Percentiles rank a stretch among this genome's conserved stretches.
phyloP scores from a whole-genome alignment of 2,329 filamentous ascomycete genomes.

The Nothophoma quercina region DNA sequence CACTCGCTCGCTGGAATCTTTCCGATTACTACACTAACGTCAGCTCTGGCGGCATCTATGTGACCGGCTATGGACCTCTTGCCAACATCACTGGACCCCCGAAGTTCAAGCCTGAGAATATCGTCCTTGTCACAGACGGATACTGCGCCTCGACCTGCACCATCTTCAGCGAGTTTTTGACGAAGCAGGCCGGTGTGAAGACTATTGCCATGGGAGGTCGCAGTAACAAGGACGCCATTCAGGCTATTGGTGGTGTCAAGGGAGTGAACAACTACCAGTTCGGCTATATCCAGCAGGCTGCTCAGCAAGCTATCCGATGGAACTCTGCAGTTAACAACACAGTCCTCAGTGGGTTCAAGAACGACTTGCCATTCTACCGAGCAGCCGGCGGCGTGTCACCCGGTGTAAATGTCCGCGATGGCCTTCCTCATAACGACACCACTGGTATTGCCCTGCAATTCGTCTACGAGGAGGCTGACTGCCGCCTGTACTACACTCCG shows the following conservation, averaged over 20 bases:
- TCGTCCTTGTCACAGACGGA: conserved; percentile 65
- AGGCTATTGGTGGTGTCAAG: conserved; percentile 63
- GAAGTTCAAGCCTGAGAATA: conserved; percentile 63
- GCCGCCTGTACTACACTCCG: conserved; percentile 51
- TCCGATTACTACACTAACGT: conserved; percentile 41
- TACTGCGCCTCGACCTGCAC: conserved; percentile 67
- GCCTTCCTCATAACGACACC: conserved; percentile 40
- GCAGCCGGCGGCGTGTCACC: conserved; percentile 15
- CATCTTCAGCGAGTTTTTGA: conserved; percentile 64
- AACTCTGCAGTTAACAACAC: conserved; percentile 37
- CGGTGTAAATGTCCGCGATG: conserved; percentile 48
- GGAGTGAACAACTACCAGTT: conserved; percentile 53
- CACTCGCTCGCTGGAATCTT: conserved; percentile 45
- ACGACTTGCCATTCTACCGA: conserved; percentile 38
- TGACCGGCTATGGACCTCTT: conserved; percentile 45
- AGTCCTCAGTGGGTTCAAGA: conserved; percentile 37
- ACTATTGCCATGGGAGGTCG: conserved; percentile 62
- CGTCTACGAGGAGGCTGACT: conserved; percentile 50
- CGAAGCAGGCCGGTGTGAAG: conserved; percentile 61
- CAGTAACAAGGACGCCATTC: conserved; percentile 57
- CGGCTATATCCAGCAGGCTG: conserved; percentile 41
- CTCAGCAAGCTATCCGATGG: conserved; percentile 29
- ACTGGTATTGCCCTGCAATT: conserved; percentile 49
- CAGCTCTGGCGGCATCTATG: conserved; percentile 46
- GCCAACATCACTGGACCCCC: conserved; percentile 53